These are phyloP conservation scores for Plasmodium sp. DNA, from an alignment of 169 alveolate species.

Conservation along the genomic window DNA sequence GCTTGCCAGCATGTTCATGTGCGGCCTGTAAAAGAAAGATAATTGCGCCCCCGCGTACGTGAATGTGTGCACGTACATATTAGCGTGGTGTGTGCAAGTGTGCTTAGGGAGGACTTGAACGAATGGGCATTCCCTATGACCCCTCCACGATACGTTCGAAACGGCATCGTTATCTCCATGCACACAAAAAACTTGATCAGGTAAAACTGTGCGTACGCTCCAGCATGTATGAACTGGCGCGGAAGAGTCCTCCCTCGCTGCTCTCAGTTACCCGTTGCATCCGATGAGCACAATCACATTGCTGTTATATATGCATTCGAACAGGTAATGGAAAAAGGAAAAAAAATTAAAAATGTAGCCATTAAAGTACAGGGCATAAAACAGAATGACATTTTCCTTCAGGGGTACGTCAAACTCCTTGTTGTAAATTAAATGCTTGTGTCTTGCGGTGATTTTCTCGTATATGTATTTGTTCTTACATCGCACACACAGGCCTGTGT, in stretches of 20 bases:
- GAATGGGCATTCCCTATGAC: background rate
- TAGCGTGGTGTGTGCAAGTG: background rate
- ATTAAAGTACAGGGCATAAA: constrained; percentile 22
- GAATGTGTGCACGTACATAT: background rate
- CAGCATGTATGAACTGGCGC: background rate
- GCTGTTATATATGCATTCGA: constrained; percentile 29
- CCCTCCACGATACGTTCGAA: background rate
- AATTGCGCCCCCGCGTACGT: background rate
- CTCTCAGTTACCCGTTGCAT: constrained; percentile 23
- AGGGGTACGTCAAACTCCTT: constrained; percentile 37
- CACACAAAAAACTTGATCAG: background rate
- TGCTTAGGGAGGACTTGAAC: background rate
- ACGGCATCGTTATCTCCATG: background rate
- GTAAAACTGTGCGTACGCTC: background rate
- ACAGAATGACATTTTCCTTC: constrained; percentile 21
- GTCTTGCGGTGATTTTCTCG: constrained; percentile 44
- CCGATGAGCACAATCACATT: constrained; percentile 55
- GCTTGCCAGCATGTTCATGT: constrained; percentile 44
- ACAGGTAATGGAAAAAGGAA: constrained; percentile 25
- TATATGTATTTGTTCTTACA: constrained; percentile 54
- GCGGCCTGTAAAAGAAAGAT: background rate
- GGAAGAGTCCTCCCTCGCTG: background rate
- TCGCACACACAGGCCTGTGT: constrained; percentile 33
- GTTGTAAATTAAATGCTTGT: constrained; percentile 1
- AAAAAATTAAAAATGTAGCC: constrained; percentile 28